These are phyloP conservation scores for Fulvia fulva DNA, from an alignment of 2,329 filamentous ascomycete genomes.

Conservation along the genomic window DNA sequence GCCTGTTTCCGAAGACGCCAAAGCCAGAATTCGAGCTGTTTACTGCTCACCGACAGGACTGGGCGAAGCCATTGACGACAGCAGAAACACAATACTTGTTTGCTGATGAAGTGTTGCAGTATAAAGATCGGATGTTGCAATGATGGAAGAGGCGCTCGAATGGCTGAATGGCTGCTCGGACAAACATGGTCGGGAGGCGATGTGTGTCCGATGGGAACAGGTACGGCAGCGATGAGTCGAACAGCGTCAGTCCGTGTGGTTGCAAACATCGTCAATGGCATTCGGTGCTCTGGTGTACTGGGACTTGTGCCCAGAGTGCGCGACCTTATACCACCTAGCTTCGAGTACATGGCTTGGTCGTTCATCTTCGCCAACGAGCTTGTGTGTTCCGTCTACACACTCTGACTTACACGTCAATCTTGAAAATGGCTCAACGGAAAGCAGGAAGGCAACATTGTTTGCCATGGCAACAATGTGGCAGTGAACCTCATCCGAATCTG, in stretches of 20 bases:
- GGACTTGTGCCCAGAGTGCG: not conserved
- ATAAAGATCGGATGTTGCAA: not conserved
- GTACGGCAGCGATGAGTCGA: not conserved
- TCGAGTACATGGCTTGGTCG: not conserved
- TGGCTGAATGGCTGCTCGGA: not conserved
- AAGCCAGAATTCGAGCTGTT: conserved; percentile 16
- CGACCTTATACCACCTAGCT: not conserved
- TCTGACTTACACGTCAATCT: not conserved
- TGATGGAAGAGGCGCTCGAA: not conserved
- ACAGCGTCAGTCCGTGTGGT: not conserved
- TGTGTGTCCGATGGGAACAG: not conserved
- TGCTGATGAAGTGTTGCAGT: not conserved
- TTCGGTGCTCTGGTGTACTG: not conserved
- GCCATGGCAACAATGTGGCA: not conserved
- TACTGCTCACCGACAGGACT: conserved; percentile 1
- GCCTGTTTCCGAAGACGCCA: conserved; percentile 16
- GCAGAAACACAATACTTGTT: not conserved
- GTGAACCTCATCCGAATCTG: not conserved
- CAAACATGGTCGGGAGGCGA: not conserved
- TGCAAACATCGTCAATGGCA: not conserved
- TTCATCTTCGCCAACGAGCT: not conserved
- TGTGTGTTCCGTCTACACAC: not conserved
- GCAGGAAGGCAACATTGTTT: not conserved
- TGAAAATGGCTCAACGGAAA: not conserved
- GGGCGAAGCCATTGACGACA: not conserved